Base-by-base conservation (phyloP, 345 rosid genomes). In the Eutrema japonicum region DNA sequence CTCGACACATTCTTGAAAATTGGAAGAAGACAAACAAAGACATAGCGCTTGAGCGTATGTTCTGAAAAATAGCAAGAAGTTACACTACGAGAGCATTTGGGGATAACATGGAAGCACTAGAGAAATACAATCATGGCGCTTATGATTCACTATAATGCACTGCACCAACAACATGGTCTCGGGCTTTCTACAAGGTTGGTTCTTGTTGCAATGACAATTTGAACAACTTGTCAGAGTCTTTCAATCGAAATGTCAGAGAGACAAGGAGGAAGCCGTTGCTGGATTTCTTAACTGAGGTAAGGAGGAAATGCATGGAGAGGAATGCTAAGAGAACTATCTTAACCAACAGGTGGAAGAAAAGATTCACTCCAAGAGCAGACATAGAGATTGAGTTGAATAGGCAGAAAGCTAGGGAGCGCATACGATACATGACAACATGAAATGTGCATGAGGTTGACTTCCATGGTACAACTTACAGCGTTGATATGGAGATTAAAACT, bases 21-120 rank as follows among this genome's bases (percentile, higher is more conserved):
- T 46, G 41, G 68, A 63, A 63, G 68, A 63, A 63, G 29, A 63
- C 29, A 2, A n/a, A 63, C 13, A 63, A 10, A 1, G 68, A 63
- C 13, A 45, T 45, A 4, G 54, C n/a, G 0, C 41, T 45, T 46
- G 29, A 63, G 54, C 5, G 53, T 0, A 2, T 43, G 36, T 60
- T 60, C 4, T 60, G 49, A 49, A 60, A 29, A 13, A 60, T 60
- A 41, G 18, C 22, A 1, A 5, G 68, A 4, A 63, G 29, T 9
- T 63, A 63, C 10, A 63, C 53, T 18, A 18, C 22, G 22, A 1
- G 22, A 18, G 22, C 22, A 18, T 18, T 18, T 18, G 22, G 22
- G 22, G 22, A 18, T 18, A n/a, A 0, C 3, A 16, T 63, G 16
- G 54, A 45, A 30, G 29, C 7, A 46, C 0, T 63, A 10, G 14